Percentiles rank a stretch among this genome's conserved stretches.
Conservation (phyloP, 2,329 filamentous ascomycete genomes). For the Chrysoporthe cubensis region DNA sequence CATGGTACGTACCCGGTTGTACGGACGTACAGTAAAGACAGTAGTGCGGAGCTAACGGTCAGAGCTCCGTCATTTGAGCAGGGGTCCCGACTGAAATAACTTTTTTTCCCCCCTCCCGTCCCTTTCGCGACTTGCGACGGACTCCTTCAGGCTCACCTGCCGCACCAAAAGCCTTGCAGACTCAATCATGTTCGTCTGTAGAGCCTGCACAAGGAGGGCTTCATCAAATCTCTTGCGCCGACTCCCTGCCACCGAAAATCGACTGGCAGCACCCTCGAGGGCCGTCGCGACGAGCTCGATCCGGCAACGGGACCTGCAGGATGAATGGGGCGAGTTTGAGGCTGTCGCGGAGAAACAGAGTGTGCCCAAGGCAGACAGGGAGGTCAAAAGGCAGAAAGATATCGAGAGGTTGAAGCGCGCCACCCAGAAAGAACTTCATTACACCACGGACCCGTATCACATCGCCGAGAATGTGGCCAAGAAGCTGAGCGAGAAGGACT, state of each 20-base stretch:
- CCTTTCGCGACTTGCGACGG: neutral
- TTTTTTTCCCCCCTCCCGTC: neutral
- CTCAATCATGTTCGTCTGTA: conserved; percentile 44
- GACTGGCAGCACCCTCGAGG: conserved; percentile 23
- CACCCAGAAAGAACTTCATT: conserved; percentile 57
- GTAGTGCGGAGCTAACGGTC: neutral
- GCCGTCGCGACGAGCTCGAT: conserved; percentile 25
- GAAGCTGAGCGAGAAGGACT: conserved; percentile 61
- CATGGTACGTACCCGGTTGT: too few species aligned
- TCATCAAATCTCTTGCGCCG: conserved; percentile 29
- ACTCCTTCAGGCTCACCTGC: conserved; percentile 1
- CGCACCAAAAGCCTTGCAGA: conserved; percentile 8
- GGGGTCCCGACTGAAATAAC: neutral
- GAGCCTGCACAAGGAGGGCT: conserved; percentile 40
- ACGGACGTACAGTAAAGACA: neutral
- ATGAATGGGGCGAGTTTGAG: conserved; percentile 20
- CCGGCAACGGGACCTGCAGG: conserved; percentile 8
- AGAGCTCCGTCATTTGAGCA: neutral
- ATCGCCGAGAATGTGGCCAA: conserved; percentile 70
- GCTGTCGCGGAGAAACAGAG: conserved; percentile 9
- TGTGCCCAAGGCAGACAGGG: conserved; percentile 31
- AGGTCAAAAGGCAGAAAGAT: conserved; percentile 38
- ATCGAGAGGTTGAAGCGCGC: conserved; percentile 30
- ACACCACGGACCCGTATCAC: conserved; percentile 71
- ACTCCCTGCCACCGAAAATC: conserved; percentile 18